Evolutionary conservation across 2,329 filamentous ascomycete genomes (phyloP), one percentile per base, ranked within the genome.

Genomic region (Cladobotryum protrusum): DNA sequence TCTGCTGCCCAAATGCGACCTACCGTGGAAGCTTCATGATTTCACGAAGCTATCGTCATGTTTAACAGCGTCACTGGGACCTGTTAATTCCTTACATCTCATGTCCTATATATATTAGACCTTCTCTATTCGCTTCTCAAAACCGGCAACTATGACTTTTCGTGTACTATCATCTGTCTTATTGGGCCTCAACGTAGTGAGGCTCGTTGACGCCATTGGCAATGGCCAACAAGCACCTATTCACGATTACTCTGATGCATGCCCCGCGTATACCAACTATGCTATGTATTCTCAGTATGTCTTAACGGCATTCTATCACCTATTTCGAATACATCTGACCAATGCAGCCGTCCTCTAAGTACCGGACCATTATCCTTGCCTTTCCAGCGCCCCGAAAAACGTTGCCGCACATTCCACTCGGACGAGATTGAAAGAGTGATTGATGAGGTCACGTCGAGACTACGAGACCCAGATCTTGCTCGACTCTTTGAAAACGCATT

Each of bases 401-500:
- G 82, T 64, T 99, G 93, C 67, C 87, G 93, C 55, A 96, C 91
- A 0, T 99, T 97, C 69, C 80, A 83, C 49, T 96, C 91, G 1
- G 81, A 86, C 19, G 77, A 86, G 3, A 95, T 97, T 42, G 93
- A 99, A 67, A 78, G 87, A 61, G 87, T 96, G 46, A 96, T 99
- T 54, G 67, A 82, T 29, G 83, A 96, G 58, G 76, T 99, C 57
- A 93, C 86, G 5, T 77, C 80, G 24, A 85, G 82, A 47, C 87
- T 99, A 72, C 77, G 84, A 52, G 86, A 97, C 61, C 85, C 86
- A 14, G 93, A 97, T 60, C 79, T 99, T 12, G 92, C 92, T 3
- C 83, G 91, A 20, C 75, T 99, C 11, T 99, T 99, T 64, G 89
- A 95, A 65, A 99, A 99, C 64, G 85, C 92, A 2, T 97, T 95